phyloP scores from a whole-genome alignment of 495 filamentous ascomycete species.

The Tetracladium setigerum region DNA sequence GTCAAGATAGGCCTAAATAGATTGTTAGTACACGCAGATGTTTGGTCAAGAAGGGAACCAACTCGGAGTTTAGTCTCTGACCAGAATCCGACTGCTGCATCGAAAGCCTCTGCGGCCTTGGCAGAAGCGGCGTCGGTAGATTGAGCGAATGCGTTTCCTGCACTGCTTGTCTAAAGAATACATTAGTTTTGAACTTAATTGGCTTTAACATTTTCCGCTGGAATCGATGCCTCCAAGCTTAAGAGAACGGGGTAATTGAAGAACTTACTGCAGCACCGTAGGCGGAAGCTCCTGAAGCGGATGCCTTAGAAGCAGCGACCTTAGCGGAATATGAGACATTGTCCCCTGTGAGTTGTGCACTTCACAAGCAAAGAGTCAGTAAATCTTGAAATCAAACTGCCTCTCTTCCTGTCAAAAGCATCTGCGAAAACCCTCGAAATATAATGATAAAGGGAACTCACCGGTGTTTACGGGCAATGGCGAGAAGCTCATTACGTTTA shows the following conservation, averaged over 20 bases:
- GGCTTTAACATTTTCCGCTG: too few species aligned
- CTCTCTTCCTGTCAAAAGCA: too few species aligned
- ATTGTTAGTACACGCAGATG: not conserved
- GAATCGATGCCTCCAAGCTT: too few species aligned
- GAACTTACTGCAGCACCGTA: slow-evolving; percentile 56
- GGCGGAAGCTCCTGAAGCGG: slow-evolving; percentile 53
- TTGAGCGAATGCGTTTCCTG: slow-evolving; percentile 67
- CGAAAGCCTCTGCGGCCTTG: slow-evolving; percentile 61
- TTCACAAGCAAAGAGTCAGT: too few species aligned
- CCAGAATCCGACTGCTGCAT: slow-evolving; percentile 56
- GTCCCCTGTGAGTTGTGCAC: slow-evolving; percentile 59
- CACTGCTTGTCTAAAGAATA: slow-evolving; percentile 50
- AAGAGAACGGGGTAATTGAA: too few species aligned
- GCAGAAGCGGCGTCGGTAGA: slow-evolving; percentile 63
- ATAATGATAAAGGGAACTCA: too few species aligned
- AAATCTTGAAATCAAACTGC: too few species aligned
- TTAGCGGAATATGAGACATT: slow-evolving; percentile 34
- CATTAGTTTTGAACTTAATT: too few species aligned
- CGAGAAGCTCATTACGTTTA: slow-evolving; percentile 67
- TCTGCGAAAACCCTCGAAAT: too few species aligned
- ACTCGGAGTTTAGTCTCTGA: slow-evolving; percentile 41
- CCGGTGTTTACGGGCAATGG: slow-evolving; percentile 86
- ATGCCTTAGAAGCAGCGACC: slow-evolving; percentile 22
- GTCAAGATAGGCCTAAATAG: slow-evolving; percentile 67
- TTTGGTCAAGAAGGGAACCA: slow-evolving; percentile 13